Evolutionary conservation across 805 yeast genomes (phyloP), one percentile per base, ranked within the genome.

Genomic region (Middelhovenomyces tepae): DNA sequence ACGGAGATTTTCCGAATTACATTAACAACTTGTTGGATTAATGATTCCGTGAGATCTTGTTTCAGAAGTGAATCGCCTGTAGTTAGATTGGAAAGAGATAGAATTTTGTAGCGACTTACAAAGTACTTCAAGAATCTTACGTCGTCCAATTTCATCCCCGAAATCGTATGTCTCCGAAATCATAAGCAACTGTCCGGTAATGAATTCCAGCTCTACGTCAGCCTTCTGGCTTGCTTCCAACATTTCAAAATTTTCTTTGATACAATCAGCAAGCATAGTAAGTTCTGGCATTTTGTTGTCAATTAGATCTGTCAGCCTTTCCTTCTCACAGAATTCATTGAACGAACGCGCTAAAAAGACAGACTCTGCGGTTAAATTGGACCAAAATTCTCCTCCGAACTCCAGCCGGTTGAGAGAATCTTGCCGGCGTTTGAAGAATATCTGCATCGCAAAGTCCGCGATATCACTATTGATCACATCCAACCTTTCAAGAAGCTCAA

Each of bases 111-210:
- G 34, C n/a, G n/a, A n/a, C n/a, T n/a, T n/a, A 13, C 84, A 65
- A 4, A 77, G 56, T 2, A 73, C 65, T 19, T 64, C 67, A 24
- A 81, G 58, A 73, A 85, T 74, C 28, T 75, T 74, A 53, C 94
- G 69, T 50, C 95, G 71, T 14, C 96, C 95, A 29, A 81, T 71
- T 54, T 87, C 95, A 60, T 91, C 96, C 46, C 85, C 78, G 48
- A 74, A 85, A 53, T 91, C 97, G 50, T 79, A 80, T 23, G 72
- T 71, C 18, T 69, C 69, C 1, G 87, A 78, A 17, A 84, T 69
- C 7, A 62, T 55, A 23, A 89, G 52, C 14, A 89, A 54, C 54
- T 91, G 95, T 37, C 75, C 74, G 26, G 86, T 67, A 29, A 86
- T 72, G 50, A 76, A 86, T 42, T 81, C 87, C 18, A 74, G 51